phyloP scores from a whole-genome alignment of 208 protist genomes.

The Acanthamoeba divionensis region DNA sequence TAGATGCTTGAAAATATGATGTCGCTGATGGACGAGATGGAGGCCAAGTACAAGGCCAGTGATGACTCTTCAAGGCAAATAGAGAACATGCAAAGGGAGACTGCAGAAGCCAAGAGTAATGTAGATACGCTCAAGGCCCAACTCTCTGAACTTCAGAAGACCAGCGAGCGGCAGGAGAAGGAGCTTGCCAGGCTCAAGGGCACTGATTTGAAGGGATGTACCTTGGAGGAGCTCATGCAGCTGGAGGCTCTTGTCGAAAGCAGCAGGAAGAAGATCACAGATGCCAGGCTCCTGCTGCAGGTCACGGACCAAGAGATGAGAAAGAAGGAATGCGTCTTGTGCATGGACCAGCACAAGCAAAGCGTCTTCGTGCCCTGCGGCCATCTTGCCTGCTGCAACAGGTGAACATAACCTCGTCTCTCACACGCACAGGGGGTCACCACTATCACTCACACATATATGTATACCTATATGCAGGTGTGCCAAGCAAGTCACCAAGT shows the following conservation, averaged over 20 bases:
- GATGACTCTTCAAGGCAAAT: background rate
- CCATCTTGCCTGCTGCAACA: background rate
- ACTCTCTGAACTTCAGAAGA: background rate
- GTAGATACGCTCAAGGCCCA: background rate
- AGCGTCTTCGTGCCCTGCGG: background rate
- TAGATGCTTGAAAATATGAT: background rate
- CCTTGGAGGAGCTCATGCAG: background rate
- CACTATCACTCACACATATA: too few relatives aligned
- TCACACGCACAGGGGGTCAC: background rate
- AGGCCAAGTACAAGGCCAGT: too few relatives aligned
- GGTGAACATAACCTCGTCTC: background rate
- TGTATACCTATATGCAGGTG: background rate
- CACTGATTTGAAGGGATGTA: background rate
- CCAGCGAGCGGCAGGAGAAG: background rate
- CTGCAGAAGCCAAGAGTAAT: background rate
- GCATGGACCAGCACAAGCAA: background rate
- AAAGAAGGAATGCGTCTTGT: constrained; percentile 5
- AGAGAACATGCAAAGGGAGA: background rate
- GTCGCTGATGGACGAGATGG: background rate
- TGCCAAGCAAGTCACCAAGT: background rate
- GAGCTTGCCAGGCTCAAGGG: background rate
- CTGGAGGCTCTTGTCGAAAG: background rate
- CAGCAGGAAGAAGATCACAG: background rate
- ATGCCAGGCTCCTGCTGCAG: background rate
- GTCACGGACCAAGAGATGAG: background rate